Evolutionary conservation across 2,329 filamentous ascomycete species (phyloP).

Genomic region (Pleurostoma richardsiae): DNA sequence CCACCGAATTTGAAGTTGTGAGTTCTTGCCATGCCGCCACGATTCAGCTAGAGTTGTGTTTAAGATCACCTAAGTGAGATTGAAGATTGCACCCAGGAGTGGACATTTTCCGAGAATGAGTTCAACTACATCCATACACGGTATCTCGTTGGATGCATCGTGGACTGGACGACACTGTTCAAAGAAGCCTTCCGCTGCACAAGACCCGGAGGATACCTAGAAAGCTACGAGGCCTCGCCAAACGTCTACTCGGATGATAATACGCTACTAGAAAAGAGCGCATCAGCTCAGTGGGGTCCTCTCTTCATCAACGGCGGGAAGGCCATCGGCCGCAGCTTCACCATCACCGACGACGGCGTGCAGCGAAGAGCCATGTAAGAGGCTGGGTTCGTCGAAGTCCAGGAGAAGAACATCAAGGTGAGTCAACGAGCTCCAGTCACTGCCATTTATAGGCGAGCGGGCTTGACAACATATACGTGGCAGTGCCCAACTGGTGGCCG

Average conservation of each 20-base stretch:
- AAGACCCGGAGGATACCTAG: constrained; percentile 43
- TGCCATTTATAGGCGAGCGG: neutral
- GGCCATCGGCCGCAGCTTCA: constrained; percentile 37
- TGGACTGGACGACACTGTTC: constrained; percentile 46
- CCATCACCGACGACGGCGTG: constrained; percentile 45
- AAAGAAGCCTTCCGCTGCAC: constrained; percentile 41
- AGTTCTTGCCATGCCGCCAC: neutral
- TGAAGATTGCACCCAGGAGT: constrained; percentile 52
- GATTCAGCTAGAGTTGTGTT: no score
- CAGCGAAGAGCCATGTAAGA: constrained; percentile 46
- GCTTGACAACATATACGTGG: neutral
- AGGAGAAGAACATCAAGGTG: constrained; percentile 46
- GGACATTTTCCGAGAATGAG: constrained; percentile 35
- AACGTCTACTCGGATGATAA: constrained; percentile 17
- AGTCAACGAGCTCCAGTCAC: neutral
- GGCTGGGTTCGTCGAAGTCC: constrained; percentile 52
- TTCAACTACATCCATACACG: constrained; percentile 57
- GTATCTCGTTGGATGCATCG: constrained; percentile 45
- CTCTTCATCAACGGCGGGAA: constrained; percentile 34
- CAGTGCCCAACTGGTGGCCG: neutral
- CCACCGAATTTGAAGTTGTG: constrained; percentile 47
- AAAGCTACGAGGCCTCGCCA: constrained; percentile 13
- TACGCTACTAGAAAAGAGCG: constrained; percentile 8
- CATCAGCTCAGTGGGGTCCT: constrained; percentile 15
- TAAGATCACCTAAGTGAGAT: constrained; percentile 30